Evolutionary conservation across 495 filamentous ascomycete species (phyloP).

Genomic region (Chaetomium tenue): DNA sequence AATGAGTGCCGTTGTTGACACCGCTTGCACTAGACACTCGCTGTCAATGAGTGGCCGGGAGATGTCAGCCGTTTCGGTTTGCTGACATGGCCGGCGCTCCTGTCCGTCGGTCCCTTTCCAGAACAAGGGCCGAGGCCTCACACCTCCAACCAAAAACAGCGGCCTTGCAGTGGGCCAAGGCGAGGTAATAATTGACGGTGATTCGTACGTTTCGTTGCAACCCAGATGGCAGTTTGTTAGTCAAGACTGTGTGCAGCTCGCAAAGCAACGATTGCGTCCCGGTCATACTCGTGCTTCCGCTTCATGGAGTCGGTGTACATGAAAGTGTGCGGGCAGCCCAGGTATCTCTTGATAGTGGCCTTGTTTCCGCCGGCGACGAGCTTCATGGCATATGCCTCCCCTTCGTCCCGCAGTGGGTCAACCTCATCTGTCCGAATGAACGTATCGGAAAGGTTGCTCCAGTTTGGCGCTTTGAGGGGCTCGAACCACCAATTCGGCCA

Average conservation of each 20-base stretch:
- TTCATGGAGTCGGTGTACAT: constrained; percentile 43
- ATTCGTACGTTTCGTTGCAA: neutral
- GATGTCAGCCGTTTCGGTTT: neutral
- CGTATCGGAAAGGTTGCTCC: constrained; percentile 44
- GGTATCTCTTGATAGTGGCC: constrained; percentile 49
- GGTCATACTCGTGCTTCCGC: constrained; percentile 38
- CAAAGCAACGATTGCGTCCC: constrained; percentile 36
- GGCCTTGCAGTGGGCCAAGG: neutral
- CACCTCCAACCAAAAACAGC: too few species aligned
- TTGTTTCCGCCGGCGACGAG: constrained; percentile 48
- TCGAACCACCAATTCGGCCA: constrained; percentile 43
- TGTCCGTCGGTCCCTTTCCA: neutral
- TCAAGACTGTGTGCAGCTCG: constrained; percentile 33
- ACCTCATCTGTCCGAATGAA: constrained; percentile 50
- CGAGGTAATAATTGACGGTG: neutral
- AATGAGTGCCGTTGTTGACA: too few species aligned
- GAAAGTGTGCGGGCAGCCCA: constrained; percentile 51
- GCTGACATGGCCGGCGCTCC: neutral
- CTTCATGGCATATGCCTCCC: constrained; percentile 50
- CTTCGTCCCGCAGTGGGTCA: constrained; percentile 54
- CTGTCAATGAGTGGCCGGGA: too few species aligned
- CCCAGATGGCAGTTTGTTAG: neutral
- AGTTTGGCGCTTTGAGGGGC: constrained; percentile 45
- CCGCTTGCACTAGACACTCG: neutral
- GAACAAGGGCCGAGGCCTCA: too few species aligned